Evolutionary conservation across 331 rosid genomes (phyloP), one percentile per base, ranked within the genome.

Genomic region (Malus hybrid): DNA sequence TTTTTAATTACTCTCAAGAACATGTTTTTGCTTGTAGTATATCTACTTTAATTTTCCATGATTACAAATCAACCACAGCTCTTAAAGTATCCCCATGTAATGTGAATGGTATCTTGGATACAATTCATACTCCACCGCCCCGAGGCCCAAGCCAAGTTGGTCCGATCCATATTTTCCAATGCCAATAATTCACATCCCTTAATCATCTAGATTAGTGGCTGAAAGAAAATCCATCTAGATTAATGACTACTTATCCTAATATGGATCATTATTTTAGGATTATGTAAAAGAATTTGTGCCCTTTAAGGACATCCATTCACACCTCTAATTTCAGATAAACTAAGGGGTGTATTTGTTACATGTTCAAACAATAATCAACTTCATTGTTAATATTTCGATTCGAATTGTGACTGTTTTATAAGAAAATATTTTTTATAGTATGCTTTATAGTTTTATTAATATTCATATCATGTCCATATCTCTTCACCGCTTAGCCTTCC

Each of bases 121-220:
- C 67, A 67, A 66, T 86, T 71, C 66, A 66, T 2, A 71, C 13
- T 54, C 75, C 33, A 84, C 64, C 82, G 62, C 70, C 31, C 68
- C 10, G 4, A 9, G 52, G 76, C 75, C 76, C 80, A 83, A 78
- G 80, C 76, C 80, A 83, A 80, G 79, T 75, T 71, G 85, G 70
- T 78, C 62, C 72, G 64, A 34, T 63, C 24, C 72, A 16, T 28
- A 67, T 18, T 39, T 28, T 10, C 78, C 74, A 63, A 52, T 24
- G 65, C 34, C 34, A 68, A 15, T 61, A 10, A 60, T 78, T 74
- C 27, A 42, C 80, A 39, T 33, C 67, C 13, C 28, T 36, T 57
- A 57, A 69, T 85, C 76, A 73, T 81, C 81, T 61, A 78, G 12
- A 39, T 39, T 39, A 39, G 46, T 39, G 46, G 46, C 46, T 3